These are phyloP conservation scores for Rugonectria rugulosa DNA, from an alignment of 2,329 filamentous ascomycete genomes.

Conservation along the genomic window DNA sequence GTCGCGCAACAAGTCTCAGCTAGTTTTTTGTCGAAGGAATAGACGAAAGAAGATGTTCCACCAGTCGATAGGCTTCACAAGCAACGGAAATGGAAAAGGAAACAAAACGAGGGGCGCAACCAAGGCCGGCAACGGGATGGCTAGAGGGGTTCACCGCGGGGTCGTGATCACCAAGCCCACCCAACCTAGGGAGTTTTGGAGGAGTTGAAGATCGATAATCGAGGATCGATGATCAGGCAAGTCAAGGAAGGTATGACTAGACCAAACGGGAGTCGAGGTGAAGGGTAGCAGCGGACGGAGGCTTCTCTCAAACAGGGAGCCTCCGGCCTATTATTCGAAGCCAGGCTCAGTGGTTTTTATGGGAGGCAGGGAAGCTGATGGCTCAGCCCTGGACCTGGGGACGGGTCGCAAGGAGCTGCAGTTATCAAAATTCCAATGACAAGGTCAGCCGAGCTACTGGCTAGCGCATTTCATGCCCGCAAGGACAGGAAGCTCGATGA, in stretches of 20 bases:
- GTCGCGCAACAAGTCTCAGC: constrained; percentile 16
- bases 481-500: constrained; percentile 36
- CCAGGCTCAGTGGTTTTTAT: constrained; percentile 37
- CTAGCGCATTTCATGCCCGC: constrained; percentile 41
- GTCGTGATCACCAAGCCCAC: constrained; percentile 34
- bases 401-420: constrained; percentile 39
- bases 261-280: constrained; percentile 36
- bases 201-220: constrained; percentile 31
- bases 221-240: constrained; percentile 35
- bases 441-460: constrained; percentile 38
- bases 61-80: constrained; percentile 7
- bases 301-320: constrained; percentile 36
- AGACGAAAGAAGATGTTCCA: constrained; percentile 7
- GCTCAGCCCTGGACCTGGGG: constrained; percentile 33
- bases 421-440: constrained; percentile 42
- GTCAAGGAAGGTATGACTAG: constrained; percentile 38
- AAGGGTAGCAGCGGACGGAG: constrained; percentile 30
- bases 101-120: constrained; percentile 14
- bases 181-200: constrained; percentile 31
- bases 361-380: constrained; percentile 41
- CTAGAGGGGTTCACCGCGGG: constrained; percentile 39
- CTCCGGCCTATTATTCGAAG: constrained; percentile 39
- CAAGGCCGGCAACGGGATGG: constrained; percentile 20
- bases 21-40: constrained; percentile 15
- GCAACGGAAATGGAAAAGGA: background rate